Conservation (phyloP, 768 basidiomycete genomes). For the Podaxis sp. region DNA sequence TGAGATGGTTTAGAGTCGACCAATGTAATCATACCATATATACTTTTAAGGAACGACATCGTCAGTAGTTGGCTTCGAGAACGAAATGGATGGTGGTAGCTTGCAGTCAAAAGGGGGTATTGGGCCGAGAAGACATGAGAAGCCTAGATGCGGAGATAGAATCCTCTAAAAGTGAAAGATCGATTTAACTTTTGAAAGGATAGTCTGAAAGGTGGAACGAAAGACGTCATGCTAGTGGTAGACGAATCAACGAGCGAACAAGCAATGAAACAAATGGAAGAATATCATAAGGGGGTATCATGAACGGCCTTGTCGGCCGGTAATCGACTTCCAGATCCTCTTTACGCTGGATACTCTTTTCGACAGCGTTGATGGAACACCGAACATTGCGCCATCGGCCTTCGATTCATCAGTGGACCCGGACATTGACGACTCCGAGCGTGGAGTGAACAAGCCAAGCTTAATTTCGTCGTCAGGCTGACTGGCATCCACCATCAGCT, state of each 20-base stretch:
- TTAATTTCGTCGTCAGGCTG: neutral
- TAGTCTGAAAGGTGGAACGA: neutral
- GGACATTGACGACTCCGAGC: conserved; percentile 1
- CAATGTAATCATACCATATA: too few species aligned
- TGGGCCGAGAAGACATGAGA: neutral
- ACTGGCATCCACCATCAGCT: neutral
- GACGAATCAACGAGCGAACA: neutral
- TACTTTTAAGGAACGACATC: too few species aligned
- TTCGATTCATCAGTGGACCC: neutral
- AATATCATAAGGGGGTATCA: neutral
- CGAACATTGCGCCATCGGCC: too few species aligned
- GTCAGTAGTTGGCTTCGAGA: too few species aligned
- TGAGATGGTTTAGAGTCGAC: too few species aligned
- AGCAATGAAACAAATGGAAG: neutral
- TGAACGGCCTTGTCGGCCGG: neutral
- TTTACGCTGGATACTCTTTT: neutral
- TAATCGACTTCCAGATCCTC: conserved; percentile 7
- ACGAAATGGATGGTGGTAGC: too few species aligned
- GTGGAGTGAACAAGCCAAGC: neutral
- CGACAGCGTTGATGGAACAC: neutral
- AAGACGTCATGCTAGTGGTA: neutral
- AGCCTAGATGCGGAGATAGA: neutral
- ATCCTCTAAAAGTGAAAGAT: neutral
- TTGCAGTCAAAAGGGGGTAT: too few species aligned
- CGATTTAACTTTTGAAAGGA: neutral